Percentiles rank a stretch among this genome's conserved stretches.
Conservation (phyloP, 352 stramenopile species). For the Halophytophthora batemanensis region DNA sequence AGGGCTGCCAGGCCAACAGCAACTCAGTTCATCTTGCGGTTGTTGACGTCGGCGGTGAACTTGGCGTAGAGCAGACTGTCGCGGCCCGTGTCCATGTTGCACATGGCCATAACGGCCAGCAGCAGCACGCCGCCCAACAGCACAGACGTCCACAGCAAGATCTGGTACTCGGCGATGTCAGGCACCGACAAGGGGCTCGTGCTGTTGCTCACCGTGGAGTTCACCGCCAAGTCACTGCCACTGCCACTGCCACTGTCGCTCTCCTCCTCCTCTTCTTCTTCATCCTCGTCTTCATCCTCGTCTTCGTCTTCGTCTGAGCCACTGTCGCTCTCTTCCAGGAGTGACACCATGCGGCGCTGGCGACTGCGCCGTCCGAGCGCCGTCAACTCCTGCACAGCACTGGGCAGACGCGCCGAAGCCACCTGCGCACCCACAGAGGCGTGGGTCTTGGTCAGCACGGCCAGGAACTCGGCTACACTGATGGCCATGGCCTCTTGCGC, state of each 20-base stretch:
- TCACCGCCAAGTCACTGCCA: slow-evolving; percentile 22
- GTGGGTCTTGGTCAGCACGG: slow-evolving; percentile 33
- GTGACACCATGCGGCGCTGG: slow-evolving; percentile 23
- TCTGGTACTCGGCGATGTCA: slow-evolving; percentile 77
- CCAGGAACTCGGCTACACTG: slow-evolving; percentile 34
- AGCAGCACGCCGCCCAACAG: slow-evolving; percentile 48
- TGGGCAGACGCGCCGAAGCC: slow-evolving; percentile 22
- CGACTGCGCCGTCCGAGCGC: slow-evolving; percentile 24
- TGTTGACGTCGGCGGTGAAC: slow-evolving; percentile 60
- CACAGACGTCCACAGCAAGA: slow-evolving; percentile 81
- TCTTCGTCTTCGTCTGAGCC: slow-evolving; percentile 10
- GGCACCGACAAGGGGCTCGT: slow-evolving; percentile 43
- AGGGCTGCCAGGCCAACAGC: too few relatives aligned
- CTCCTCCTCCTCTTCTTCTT: slow-evolving; percentile 6
- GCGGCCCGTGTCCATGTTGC: slow-evolving; percentile 68
- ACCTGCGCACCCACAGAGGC: slow-evolving; percentile 31
- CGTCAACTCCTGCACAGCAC: slow-evolving; percentile 16
- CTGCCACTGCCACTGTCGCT: slow-evolving; percentile 23
- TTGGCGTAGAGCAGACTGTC: slow-evolving; percentile 87
- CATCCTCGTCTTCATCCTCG: slow-evolving; percentile 12
- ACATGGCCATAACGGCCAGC: slow-evolving; percentile 51
- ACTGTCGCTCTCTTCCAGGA: too few relatives aligned
- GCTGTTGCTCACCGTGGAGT: slow-evolving; percentile 16
- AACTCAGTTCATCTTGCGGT: slow-evolving; percentile 55
- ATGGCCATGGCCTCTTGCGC: slow-evolving; percentile 24